Evolutionary conservation across 176 grass and related monocot species (phyloP).

Genomic region (Otatea glauca): DNA sequence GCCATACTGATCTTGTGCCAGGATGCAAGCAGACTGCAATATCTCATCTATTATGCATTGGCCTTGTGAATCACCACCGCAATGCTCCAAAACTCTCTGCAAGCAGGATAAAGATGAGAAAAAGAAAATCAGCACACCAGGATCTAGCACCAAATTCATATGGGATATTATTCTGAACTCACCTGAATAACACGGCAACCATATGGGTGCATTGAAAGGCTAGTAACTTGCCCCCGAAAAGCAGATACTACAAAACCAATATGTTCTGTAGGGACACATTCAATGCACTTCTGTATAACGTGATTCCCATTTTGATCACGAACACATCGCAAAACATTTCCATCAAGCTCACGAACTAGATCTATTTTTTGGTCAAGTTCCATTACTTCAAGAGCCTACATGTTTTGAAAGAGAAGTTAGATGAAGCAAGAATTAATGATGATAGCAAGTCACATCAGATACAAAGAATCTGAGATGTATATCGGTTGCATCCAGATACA

Average conservation of each 20-base stretch:
- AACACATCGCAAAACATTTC: constrained; percentile 89
- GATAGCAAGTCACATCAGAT: constrained; percentile 11
- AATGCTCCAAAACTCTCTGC: constrained; percentile 96
- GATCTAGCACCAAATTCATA: constrained; percentile 12
- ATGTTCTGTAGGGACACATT: constrained; percentile 84
- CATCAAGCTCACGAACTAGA: constrained; percentile 90
- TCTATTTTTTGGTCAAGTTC: constrained; percentile 86
- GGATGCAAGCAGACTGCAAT: constrained; percentile 81
- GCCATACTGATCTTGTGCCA: constrained; percentile 98
- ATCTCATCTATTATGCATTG: constrained; percentile 98
- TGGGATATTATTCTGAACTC: constrained; percentile 21
- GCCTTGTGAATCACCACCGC: constrained; percentile 73
- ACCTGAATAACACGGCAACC: constrained; percentile 99
- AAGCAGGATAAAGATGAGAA: constrained; percentile 14
- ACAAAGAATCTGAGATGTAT: neutral
- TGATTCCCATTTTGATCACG: constrained; percentile 99
- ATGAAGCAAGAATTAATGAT: constrained; percentile 41
- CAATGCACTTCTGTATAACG: constrained; percentile 99
- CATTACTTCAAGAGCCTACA: constrained; percentile 94
- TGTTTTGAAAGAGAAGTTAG: constrained; percentile 38
- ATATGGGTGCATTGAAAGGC: constrained; percentile 93
- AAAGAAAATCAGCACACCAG: neutral
- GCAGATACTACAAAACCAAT: constrained; percentile 84
- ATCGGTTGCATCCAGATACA: constrained; percentile 6
- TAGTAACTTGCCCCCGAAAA: constrained; percentile 86